A percentile compares a stretch with the other conserved stretches of the same genome.
Evolutionary conservation across 306 rosid species (phyloP).

Genomic region (Crataegus laevigata): DNA sequence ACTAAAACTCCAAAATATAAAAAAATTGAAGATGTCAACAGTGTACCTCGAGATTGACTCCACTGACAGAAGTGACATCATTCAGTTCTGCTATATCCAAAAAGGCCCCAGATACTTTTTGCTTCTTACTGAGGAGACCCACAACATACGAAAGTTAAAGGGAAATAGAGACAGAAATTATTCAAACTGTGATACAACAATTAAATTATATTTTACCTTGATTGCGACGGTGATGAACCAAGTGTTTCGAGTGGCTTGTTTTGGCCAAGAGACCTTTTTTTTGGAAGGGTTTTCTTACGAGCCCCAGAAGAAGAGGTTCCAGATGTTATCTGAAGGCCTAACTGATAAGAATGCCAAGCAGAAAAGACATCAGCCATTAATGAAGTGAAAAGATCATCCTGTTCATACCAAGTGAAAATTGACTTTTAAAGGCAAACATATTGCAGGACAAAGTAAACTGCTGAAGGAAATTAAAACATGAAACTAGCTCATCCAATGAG

Average conservation of each 20-base stretch:
- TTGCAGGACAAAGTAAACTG: not conserved
- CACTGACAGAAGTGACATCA: constrained; percentile 86
- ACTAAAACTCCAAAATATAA: not conserved
- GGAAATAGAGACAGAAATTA: constrained; percentile 1
- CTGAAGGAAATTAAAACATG: not conserved
- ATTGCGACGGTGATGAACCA: constrained; percentile 65
- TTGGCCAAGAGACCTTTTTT: constrained; percentile 55
- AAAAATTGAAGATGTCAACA: constrained; percentile 11
- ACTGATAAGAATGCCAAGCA: constrained; percentile 11
- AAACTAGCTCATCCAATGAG: not conserved
- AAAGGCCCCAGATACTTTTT: constrained; percentile 57
- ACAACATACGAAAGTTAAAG: not conserved
- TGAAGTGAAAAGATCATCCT: not conserved
- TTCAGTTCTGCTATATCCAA: constrained; percentile 68
- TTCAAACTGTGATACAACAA: not conserved
- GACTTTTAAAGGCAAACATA: not conserved
- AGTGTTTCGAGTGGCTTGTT: constrained; percentile 71
- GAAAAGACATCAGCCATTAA: not conserved
- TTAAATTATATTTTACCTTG: constrained; percentile 37
- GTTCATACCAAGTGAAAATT: not conserved
- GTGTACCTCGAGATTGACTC: constrained; percentile 82
- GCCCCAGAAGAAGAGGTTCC: constrained; percentile 29
- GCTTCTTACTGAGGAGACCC: constrained; percentile 63
- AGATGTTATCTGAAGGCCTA: constrained; percentile 42
- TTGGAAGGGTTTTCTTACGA: constrained; percentile 38